These are phyloP conservation scores for Eucalyptus melliodora DNA, from an alignment of 345 rosid genomes.

Conservation along the genomic window DNA sequence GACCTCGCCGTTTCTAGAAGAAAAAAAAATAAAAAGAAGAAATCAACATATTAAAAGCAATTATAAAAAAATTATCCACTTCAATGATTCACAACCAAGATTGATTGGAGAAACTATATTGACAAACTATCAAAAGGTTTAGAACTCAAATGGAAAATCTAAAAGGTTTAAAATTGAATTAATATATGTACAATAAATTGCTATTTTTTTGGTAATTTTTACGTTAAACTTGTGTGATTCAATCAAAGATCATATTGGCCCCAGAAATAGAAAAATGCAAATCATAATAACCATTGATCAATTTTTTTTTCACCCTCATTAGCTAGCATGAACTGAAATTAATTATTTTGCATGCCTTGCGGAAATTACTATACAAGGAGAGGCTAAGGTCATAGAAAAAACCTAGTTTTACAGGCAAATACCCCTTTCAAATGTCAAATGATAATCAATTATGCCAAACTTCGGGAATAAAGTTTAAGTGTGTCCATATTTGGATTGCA, in stretches of 20 bases:
- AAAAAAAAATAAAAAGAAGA: background rate
- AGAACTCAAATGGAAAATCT: background rate
- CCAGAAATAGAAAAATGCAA: background rate
- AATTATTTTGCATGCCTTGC: background rate
- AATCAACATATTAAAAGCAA: background rate
- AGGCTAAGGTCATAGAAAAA: background rate
- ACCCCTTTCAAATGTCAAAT: background rate
- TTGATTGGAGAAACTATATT: background rate
- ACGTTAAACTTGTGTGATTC: background rate
- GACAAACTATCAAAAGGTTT: background rate
- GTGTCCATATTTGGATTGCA: background rate
- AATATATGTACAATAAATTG: background rate
- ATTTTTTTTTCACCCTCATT: background rate
- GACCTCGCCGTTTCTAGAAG: background rate
- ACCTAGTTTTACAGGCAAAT: background rate
- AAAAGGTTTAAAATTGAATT: background rate
- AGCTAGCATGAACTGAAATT: background rate
- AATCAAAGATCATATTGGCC: background rate
- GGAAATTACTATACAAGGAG: background rate
- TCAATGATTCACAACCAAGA: background rate
- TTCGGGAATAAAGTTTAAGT: background rate
- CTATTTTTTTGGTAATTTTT: background rate
- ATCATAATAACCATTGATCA: background rate
- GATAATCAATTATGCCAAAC: background rate
- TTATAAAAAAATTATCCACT: background rate